Base-by-base conservation (phyloP, 352 stramenopile genomes). In the Hyaloperonospora brassicae region DNA sequence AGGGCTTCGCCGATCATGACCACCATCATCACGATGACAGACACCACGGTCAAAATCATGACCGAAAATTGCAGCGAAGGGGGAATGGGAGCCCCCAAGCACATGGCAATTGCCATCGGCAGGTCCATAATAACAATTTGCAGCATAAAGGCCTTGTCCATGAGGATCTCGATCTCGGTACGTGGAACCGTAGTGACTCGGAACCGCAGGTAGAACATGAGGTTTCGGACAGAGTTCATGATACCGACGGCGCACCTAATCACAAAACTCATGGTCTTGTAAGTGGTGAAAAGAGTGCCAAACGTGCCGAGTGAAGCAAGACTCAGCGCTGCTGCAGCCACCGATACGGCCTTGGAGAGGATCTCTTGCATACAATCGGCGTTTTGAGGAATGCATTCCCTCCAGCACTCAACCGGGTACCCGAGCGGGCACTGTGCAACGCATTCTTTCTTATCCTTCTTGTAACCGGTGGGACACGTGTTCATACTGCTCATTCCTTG, bases 401-500 rank as follows among this genome's bases (percentile, higher is more conserved):
- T 51, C 42, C 57, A 51, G 50, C 68, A 77, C 2, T 67, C 57
- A 4, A 77, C 30, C 2, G 68, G 68, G 52, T 75, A 77, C 22
- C 59, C 46, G 8, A 77, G 47, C 0, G 76, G 76, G 10, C 76
- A 86, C 47, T 84, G 59, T 0, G 70, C 62, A 47, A 73, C 61
- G 45, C 74, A 83, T 5, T 62, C 61, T 42, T 72, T 47, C 1
- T 76, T 71, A 44, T 79, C 57, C 31, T 63, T 70, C 39, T 73
- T 62, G 47, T 74, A 85, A 22, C 74, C 72, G 0, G 54, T 48
- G 9, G 68, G 66, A 42, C 72, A 82, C 9, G 53, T 47, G 1
- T 56, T 64, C 23, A 63, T 47, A 13, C 59, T 65, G 46, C 59
- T 70, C 13, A 57, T 38, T 31, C 56, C 49, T 13, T 61, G 23